Base-by-base conservation (phyloP, 2,329 filamentous ascomycete genomes). In the Fusarium sp. region DNA sequence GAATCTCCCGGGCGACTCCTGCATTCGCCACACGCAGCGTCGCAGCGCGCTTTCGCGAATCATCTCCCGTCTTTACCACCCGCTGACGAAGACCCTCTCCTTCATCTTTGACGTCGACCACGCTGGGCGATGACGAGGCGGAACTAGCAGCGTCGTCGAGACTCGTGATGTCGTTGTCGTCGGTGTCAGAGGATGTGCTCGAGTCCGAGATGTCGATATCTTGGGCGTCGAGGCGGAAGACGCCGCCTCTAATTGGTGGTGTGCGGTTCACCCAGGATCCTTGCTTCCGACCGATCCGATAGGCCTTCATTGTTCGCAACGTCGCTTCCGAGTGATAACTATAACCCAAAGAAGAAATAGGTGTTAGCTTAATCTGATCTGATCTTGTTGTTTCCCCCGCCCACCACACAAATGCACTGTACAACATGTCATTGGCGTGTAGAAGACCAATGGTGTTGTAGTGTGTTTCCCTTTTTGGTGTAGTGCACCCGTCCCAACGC, bases 311-410 rank as follows among this genome's bases (percentile, higher is more conserved):
- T 56, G 85, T 86, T 54, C 83, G 82, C 35, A 90, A 78, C 19
- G 88, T 88, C 60, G 83, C 80, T 44, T 82, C 80, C 42, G 84
- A 86, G 77, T 91, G 89, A 79, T 89, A 91, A 71, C 89, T 91
- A 57, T 37, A 59, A 39, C 60, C 33, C 33, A 57, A 61, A 60
- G 7, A 12, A 67, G 31, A 39, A 29, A n/a, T 19, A 23, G 33
- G 55, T 76, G 63, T 77, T 73, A 77, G 71, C 25, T 33, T 19
- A 62, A 64, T 61, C 49, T 58, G 33, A 66, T 42, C 46, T 44
- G 21, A 37, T 41, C 46, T 66, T 41, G 16, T 33, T n/a, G 31
- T 27, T 25, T 44, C 59, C 66, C 60, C 66, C 66, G 2, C 33
- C 7, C 31, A 7, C 37, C 33, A 37, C 35, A 63, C 37, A 21